Base-by-base conservation (phyloP, 352 stramenopile genomes). In the Blastocystis sp. region DNA sequence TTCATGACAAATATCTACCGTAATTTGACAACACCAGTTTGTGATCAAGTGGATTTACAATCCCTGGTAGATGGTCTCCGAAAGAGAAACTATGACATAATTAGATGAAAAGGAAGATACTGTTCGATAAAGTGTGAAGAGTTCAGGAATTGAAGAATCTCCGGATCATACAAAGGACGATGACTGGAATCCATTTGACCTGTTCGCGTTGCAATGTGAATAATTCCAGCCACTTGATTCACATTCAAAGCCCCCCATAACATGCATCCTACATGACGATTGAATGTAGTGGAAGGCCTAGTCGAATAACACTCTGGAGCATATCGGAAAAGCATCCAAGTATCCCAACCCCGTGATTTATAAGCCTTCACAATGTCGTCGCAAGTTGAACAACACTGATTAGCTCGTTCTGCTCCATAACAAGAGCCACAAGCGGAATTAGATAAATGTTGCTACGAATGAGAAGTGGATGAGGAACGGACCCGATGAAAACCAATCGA, bases 361-460 rank as follows among this genome's bases (percentile, higher is more conserved):
- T 81, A 81, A 15, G 70, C 70, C 17, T 62, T 15, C 0, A 64
- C 44, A 15, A 81, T 37, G 9, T 51, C 37, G 0, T 48, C 37
- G n/a, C 70, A 81, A n/a, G 40, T 35, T n/a, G 58, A 40, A 54
- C 70, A 81, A 37, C 70, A 81, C 42, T 81, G 62, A 0, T 81
- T 51, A 81, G 48, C 40, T 37, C 9, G 13, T 24, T 56, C 70
- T 19, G 70, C 70, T 42, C 70, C 70, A 33, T 81, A 81, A 27
- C 70, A 81, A 37, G n/a, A 58, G 19, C 70, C 70, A 40, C 70
- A 81, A 19, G 4, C 15, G 48, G 22, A 15, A 2, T 48, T 48
- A 2, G 40, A 48, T 48, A 48, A 48, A 48, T 9, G 40, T 48
- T 48, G 40, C 40, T 48, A 48, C 6, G 40, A 64, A 19, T 40